Evolutionary conservation across 1,284 basidiomycete species (phyloP), one percentile per base, ranked within the genome.

Genomic region (Trametes hirsuta): DNA sequence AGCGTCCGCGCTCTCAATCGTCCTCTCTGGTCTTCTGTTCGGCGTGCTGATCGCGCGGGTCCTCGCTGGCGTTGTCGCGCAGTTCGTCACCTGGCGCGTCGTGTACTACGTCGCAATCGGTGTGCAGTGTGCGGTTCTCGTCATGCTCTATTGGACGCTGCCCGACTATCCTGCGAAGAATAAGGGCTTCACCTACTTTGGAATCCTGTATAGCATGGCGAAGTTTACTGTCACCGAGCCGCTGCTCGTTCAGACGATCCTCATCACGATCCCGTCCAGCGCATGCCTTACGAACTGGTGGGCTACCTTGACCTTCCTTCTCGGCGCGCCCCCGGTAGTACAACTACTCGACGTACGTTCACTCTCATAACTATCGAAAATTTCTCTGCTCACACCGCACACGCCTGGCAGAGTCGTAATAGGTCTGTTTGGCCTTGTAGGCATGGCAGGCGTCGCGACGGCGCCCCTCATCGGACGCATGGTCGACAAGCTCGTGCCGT

Each of bases 341-440:
- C 66, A 60, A 79, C 68, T 83, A 77, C 62, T 74, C 72, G 0
- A 76, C 76, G 75, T 76, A 57, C 54, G 76, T 68, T 0, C 30
- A 30, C 10, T 12, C 12, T 2, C n/a, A 25, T 10, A 6, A 8
- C n/a, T 8, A 10, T 35, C 2, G n/a, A 18, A 15, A 24, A 10
- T 21, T 2, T 35, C 9, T 2, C 2, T 36, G 55, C 6, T 5
- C 24, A 18, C 3, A 12, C 59, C 18, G 18, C 18, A 18, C 18
- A 18, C 18, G 18, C 21, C 34, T 35, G 0, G 22, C 25, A 80
- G 77, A 0, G 69, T 84, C 30, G 70, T 77, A 11, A 85, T 84
- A 51, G 83, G 84, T 10, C 72, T 86, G 2, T 84, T 86, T 65
- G 84, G 83, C 11, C 74, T 85, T 2, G 71, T 85, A 3, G 85